Base-by-base conservation (phyloP, 306 rosid species). In the Cicer pinnatifidum region DNA sequence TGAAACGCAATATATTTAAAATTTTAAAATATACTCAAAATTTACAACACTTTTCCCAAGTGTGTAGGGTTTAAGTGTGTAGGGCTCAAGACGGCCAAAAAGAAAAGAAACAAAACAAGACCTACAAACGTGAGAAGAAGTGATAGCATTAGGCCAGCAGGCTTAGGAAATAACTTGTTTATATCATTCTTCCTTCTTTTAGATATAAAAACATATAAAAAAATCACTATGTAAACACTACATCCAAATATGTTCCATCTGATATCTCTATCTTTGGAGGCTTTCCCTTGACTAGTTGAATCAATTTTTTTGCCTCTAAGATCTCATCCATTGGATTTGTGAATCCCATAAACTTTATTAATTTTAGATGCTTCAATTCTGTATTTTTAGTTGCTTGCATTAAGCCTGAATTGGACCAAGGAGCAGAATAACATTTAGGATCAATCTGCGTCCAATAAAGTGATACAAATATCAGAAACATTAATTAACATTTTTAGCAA, bases 341-440 rank as follows among this genome's bases (percentile, higher is more conserved):
- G 57, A 88, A 83, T 2, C 91, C 92, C 80, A 75, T 78, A n/a
- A 87, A 43, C 81, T 83, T 86, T 6, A 83, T 77, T 53, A 78
- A 35, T 56, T 71, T 83, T 53, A 92, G 83, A 79, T 83, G 77
- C 56, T 78, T 82, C 58, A 87, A 17, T 81, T 76, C 51, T 19
- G 45, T 51, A 39, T 79, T 63, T 69, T 37, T 69, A 17, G 61
- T 58, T 28, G 9, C 83, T 62, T 80, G 68, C 16, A 67, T 73
- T 40, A 45, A 53, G 63, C 71, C 6, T 50, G 64, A 75, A 57
- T 59, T 45, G 10, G 69, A 56, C 74, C 68, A 35, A 35, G 63
- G 76, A 16, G 51, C 16, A 48, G 11, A 9, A 75, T 78, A 87
- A 70, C 90, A 61, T 28, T 54, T 41, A 0, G 79, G 75, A 78